A percentile compares a stretch with the other conserved stretches of the same genome.
Conservation (phyloP, 2,329 filamentous ascomycete species). For the Penicillium sp. region DNA sequence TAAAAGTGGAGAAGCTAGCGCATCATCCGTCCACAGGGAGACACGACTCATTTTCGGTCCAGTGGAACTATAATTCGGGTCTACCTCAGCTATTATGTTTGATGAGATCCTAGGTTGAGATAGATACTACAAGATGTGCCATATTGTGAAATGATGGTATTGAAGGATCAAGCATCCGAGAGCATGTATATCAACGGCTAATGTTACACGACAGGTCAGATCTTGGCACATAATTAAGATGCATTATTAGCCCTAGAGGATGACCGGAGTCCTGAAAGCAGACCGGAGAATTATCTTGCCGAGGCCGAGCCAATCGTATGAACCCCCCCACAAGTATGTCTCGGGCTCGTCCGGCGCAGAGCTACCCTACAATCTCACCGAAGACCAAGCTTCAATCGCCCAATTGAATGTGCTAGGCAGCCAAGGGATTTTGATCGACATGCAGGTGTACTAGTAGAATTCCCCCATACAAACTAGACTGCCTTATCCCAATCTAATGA, state of each 20-base stretch:
- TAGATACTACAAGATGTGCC: not conserved
- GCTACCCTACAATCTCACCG: not conserved
- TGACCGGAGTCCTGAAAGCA: not conserved
- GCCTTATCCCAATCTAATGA: not conserved
- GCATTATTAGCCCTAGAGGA: too few relatives aligned
- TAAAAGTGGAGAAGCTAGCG: not conserved
- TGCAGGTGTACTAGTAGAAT: not conserved
- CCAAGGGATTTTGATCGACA: too few relatives aligned
- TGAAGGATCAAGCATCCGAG: not conserved
- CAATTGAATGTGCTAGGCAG: not conserved
- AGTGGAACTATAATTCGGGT: not conserved
- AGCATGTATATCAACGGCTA: not conserved
- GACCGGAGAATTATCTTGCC: not conserved
- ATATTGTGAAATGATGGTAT: too few relatives aligned
- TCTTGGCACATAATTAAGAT: not conserved
- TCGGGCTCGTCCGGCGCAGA: not conserved
- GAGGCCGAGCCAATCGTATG: not conserved
- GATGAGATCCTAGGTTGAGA: not conserved
- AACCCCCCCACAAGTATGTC: not conserved
- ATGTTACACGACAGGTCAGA: not conserved
- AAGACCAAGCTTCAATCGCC: not conserved
- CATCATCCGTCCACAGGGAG: not conserved
- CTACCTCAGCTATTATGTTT: not conserved
- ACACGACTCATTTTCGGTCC: not conserved
- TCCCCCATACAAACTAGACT: not conserved